These are phyloP conservation scores for Styphnolobium japonicum DNA, from an alignment of 306 rosid species.

Conservation along the genomic window DNA sequence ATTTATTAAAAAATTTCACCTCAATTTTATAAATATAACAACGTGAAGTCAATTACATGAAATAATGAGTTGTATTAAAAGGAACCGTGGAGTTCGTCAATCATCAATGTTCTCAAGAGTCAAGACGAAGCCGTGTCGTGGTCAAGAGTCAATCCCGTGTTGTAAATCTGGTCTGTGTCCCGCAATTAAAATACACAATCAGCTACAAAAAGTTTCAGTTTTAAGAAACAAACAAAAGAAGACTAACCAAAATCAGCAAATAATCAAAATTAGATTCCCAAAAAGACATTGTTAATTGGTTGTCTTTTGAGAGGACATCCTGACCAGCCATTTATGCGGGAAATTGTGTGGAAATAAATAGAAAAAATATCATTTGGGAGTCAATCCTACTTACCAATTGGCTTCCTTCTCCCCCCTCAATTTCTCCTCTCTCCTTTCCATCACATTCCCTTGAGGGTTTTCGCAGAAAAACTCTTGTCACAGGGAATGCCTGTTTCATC, in stretches of 20 bases:
- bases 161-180: not conserved
- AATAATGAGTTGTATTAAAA: not conserved
- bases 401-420: constrained; percentile 1
- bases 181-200: not conserved
- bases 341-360: constrained; percentile 33
- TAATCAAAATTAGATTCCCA: constrained; percentile 22
- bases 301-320: constrained; percentile 14
- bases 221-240: not conserved
- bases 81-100: not conserved
- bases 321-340: constrained; percentile 38
- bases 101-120: not conserved
- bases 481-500: constrained; percentile 46
- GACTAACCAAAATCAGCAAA: constrained; percentile 45
- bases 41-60: not conserved
- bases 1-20: too few species aligned
- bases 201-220: not conserved
- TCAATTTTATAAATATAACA: not conserved
- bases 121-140: not conserved
- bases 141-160: not conserved
- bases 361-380: constrained; percentile 6
- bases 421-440: not conserved
- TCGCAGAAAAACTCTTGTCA: constrained; percentile 24
- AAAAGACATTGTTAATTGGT: constrained; percentile 7
- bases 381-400: constrained; percentile 24
- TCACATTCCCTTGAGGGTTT: constrained; percentile 53